Conservation (phyloP, 164 flowering plant species). For the Houttuynia cordata region DNA sequence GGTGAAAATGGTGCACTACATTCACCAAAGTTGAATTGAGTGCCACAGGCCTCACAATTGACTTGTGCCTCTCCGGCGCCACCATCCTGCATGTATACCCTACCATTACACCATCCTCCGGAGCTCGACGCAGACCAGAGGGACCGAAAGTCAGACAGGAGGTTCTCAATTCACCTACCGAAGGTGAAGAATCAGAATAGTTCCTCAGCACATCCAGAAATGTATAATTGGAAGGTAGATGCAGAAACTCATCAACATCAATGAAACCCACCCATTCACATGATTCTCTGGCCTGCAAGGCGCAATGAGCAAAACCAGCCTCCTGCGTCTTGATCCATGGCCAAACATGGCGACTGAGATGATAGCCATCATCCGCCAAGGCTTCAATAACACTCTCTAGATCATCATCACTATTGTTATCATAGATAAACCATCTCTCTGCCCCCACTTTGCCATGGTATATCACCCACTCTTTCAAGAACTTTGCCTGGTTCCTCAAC, state of each 20-base stretch:
- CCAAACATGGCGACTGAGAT: constrained; percentile 47
- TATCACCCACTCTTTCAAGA: constrained; percentile 66
- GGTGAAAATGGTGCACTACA: constrained; percentile 79
- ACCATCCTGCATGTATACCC: constrained; percentile 68
- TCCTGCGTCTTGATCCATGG: constrained; percentile 91
- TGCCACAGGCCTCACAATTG: constrained; percentile 59
- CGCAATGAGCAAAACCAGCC: constrained; percentile 83
- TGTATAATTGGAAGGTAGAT: constrained; percentile 21
- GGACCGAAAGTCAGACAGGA: constrained; percentile 78
- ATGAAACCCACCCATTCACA: constrained; percentile 84
- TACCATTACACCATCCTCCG: constrained; percentile 47
- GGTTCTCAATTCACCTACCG: constrained; percentile 68
- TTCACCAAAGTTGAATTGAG: constrained; percentile 48
- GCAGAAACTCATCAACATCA: constrained; percentile 77
- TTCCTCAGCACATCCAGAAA: constrained; percentile 28
- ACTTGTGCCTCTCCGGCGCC: constrained; percentile 67
- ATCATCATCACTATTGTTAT: constrained; percentile 73
- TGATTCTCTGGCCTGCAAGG: constrained; percentile 32
- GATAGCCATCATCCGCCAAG: constrained; percentile 14
- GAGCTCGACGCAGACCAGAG: constrained; percentile 40
- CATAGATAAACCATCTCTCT: constrained; percentile 68
- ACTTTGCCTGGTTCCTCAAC: constrained; percentile 60
- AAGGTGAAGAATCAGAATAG: constrained; percentile 16
- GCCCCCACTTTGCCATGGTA: constrained; percentile 68
- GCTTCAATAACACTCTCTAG: constrained; percentile 20